Conservation (phyloP, 2,329 filamentous ascomycete genomes). For the Cercospora sp. region DNA sequence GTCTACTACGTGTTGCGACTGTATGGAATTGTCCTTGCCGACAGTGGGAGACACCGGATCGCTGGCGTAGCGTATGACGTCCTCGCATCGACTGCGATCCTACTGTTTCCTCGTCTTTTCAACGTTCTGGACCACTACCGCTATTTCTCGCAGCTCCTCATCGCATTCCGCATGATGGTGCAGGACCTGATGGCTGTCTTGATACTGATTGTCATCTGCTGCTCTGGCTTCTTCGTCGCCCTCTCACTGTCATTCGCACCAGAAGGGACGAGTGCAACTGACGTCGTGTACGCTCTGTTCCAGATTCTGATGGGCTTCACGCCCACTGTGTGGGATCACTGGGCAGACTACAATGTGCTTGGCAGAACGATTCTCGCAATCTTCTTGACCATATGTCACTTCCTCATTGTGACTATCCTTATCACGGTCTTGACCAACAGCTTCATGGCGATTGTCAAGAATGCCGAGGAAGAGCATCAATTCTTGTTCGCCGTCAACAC, state of each 20-base stretch:
- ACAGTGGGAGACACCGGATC: constrained; percentile 65
- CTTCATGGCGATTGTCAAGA: constrained; percentile 92
- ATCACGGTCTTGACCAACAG: constrained; percentile 96
- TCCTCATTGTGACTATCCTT: constrained; percentile 88
- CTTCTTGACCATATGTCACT: constrained; percentile 93
- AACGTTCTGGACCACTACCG: constrained; percentile 91
- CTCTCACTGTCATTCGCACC: constrained; percentile 79
- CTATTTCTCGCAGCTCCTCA: constrained; percentile 92
- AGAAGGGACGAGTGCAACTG: constrained; percentile 63
- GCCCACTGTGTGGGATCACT: constrained; percentile 87
- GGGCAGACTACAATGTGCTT: constrained; percentile 77
- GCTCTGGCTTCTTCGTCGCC: constrained; percentile 93
- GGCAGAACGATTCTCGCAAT: constrained; percentile 74
- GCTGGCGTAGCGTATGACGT: constrained; percentile 90
- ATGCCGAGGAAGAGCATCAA: constrained; percentile 87
- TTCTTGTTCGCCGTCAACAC: constrained; percentile 96
- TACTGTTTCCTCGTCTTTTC: constrained; percentile 87
- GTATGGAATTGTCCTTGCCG: constrained; percentile 81
- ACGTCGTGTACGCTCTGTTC: constrained; percentile 86
- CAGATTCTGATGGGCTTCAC: constrained; percentile 96
- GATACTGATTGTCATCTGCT: constrained; percentile 79
- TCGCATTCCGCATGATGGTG: constrained; percentile 92
- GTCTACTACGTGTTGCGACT: constrained; percentile 87
- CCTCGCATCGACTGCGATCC: constrained; percentile 84
- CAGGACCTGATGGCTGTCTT: constrained; percentile 84